A percentile compares a stretch with the other conserved stretches of the same genome.
Conservation (phyloP, 1,284 basidiomycete species). For the Fomes fomentarius region DNA sequence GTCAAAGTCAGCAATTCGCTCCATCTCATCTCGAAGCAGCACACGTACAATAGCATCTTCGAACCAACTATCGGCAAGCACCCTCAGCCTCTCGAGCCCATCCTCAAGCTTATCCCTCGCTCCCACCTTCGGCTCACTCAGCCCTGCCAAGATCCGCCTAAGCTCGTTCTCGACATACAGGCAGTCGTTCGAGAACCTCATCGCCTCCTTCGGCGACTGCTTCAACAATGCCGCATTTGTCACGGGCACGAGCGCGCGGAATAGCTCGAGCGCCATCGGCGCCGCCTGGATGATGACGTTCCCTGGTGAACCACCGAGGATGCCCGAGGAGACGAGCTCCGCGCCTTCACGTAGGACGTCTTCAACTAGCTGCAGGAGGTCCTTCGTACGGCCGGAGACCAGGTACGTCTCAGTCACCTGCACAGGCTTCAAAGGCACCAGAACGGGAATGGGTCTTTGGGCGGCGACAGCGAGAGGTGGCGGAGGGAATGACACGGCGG, state of each 20-base stretch:
- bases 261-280: conserved; percentile 77
- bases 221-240: conserved; percentile 57
- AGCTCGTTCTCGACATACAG: conserved; percentile 64
- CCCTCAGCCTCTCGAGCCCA: conserved; percentile 48
- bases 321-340: conserved; percentile 55
- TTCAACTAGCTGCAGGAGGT: conserved; percentile 63
- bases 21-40: neutral
- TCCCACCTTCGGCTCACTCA: conserved; percentile 28
- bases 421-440: conserved; percentile 5
- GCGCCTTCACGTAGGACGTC: conserved; percentile 61
- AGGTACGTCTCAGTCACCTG: conserved; percentile 54
- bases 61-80: conserved; percentile 68
- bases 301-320: conserved; percentile 53
- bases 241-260: conserved; percentile 82
- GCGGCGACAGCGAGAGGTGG: conserved; percentile 22
- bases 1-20: neutral
- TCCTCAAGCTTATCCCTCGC: conserved; percentile 54
- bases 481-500: conserved; percentile 29
- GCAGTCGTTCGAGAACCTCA: conserved; percentile 90
- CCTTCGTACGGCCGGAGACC: conserved; percentile 59
- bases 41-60: conserved; percentile 65
- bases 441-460: neutral
- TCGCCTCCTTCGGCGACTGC: conserved; percentile 59
- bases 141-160: conserved; percentile 38
- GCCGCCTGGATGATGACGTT: conserved; percentile 62